Conservation (phyloP, 768 basidiomycete genomes). For the Boletus patriciae region DNA sequence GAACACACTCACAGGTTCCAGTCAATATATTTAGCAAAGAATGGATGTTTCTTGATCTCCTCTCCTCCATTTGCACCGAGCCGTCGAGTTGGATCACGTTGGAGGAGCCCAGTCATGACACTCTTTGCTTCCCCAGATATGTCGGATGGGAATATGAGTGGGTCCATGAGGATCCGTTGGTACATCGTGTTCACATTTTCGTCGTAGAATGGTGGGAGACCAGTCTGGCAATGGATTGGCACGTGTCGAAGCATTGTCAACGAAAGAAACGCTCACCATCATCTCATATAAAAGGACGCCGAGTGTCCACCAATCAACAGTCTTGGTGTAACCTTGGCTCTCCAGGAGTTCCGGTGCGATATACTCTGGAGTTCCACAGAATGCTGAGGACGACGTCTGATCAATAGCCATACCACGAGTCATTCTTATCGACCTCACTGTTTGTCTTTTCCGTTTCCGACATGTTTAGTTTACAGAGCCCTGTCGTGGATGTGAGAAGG, state of each 20-base stretch:
- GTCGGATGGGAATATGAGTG: constrained; percentile 87
- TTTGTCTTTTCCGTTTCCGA: constrained; percentile 96
- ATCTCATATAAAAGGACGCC: constrained; percentile 97
- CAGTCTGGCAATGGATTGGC: constrained; percentile 54
- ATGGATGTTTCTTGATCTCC: constrained; percentile 93
- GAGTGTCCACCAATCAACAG: constrained; percentile 99
- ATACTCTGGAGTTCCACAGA: constrained; percentile 98
- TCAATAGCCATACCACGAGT: background rate
- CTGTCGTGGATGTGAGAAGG: constrained; percentile 30
- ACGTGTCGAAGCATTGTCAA: constrained; percentile 4
- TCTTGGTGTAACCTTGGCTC: constrained; percentile 95
- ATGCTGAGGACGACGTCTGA: constrained; percentile 49
- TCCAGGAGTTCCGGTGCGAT: constrained; percentile 97
- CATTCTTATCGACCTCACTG: constrained; percentile 50
- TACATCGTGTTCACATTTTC: constrained; percentile 99
- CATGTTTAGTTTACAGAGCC: constrained; percentile 96
- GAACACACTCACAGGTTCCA: constrained; percentile 65
- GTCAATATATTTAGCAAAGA: constrained; percentile 92
- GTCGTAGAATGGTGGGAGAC: constrained; percentile 97
- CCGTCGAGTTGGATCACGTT: constrained; percentile 82
- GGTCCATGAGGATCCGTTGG: constrained; percentile 91
- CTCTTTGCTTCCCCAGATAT: constrained; percentile 86
- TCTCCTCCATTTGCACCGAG: constrained; percentile 93
- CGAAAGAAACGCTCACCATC: constrained; percentile 55
- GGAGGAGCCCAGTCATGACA: constrained; percentile 84